phyloP scores from a whole-genome alignment of 805 yeast genomes.

The Lipomyces kockii region DNA sequence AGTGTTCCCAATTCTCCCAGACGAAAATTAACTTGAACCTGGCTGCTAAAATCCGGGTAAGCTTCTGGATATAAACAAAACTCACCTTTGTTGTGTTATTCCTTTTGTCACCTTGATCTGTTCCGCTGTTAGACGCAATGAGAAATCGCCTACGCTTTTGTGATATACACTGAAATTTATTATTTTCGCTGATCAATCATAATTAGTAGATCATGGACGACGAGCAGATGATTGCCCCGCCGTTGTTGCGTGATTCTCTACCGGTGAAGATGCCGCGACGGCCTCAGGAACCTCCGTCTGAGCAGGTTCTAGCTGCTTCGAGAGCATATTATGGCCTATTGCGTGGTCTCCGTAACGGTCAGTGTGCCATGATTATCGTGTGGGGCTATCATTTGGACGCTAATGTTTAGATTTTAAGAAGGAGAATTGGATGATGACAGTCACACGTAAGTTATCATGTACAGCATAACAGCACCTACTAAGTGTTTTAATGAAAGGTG shows the following conservation, averaged over 20 bases:
- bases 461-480: background rate
- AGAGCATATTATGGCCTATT: background rate
- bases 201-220: too few species aligned
- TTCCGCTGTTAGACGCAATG: too few species aligned
- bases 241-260: background rate
- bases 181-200: too few species aligned
- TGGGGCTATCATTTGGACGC: background rate
- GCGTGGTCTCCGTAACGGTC: background rate
- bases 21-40: too few species aligned
- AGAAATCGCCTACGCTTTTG: too few species aligned
- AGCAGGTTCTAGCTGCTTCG: background rate
- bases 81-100: too few species aligned
- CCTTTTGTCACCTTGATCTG: too few species aligned
- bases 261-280: background rate
- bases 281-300: slow-evolving; percentile 2
- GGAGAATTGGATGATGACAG: background rate
- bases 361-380: background rate
- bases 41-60: too few species aligned
- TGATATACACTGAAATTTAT: too few species aligned
- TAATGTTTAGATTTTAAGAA: slow-evolving; percentile 2
- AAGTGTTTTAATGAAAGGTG: background rate
- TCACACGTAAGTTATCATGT: background rate
- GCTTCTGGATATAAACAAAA: too few species aligned
- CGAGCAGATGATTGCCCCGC: background rate
- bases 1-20: background rate